These are phyloP conservation scores for Hanseniaspora jakobsenii DNA, from an alignment of 805 yeast species.

Conservation along the genomic window DNA sequence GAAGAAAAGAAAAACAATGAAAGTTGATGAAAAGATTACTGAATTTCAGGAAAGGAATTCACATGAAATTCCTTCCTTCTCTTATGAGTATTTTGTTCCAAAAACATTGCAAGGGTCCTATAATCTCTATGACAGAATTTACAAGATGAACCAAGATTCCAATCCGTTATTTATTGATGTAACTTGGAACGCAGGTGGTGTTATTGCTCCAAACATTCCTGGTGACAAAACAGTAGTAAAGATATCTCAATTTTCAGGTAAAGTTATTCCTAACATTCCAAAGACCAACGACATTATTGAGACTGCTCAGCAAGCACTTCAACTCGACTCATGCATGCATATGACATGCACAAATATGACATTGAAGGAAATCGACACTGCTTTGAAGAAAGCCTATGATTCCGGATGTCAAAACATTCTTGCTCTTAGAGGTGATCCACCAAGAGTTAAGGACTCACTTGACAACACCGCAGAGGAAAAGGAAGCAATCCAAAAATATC, in stretches of 20 bases:
- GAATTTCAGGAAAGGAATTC: slow-evolving; percentile 24
- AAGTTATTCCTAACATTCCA: slow-evolving; percentile 36
- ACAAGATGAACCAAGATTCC: slow-evolving; percentile 77
- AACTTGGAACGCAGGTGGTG: slow-evolving; percentile 98
- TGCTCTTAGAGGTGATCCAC: slow-evolving; percentile 94
- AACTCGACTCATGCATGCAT: slow-evolving; percentile 95
- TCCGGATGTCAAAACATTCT: slow-evolving; percentile 92
- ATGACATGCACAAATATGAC: slow-evolving; percentile 95
- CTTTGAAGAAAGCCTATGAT: slow-evolving; percentile 69
- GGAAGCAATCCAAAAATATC: slow-evolving; percentile 32
- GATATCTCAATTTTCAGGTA: slow-evolving; percentile 12
- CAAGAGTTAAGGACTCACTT: slow-evolving; percentile 44
- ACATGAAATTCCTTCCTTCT: slow-evolving; percentile 52
- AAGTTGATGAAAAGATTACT: slow-evolving; percentile 32
- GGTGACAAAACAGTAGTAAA: background rate
- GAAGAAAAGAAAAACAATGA: no score
- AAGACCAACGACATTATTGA: slow-evolving; percentile 85
- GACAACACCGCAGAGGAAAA: slow-evolving; percentile 19
- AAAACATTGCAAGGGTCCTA: slow-evolving; percentile 95
- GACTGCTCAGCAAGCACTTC: slow-evolving; percentile 78
- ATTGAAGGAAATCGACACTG: slow-evolving; percentile 63
- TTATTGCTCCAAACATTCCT: slow-evolving; percentile 23
- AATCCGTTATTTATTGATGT: slow-evolving; percentile 88
- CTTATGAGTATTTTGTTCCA: slow-evolving; percentile 95
- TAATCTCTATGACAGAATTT: slow-evolving; percentile 92